Conservation (phyloP, 192 early-diverging fungal genomes). For the Linnemannia elongata region DNA sequence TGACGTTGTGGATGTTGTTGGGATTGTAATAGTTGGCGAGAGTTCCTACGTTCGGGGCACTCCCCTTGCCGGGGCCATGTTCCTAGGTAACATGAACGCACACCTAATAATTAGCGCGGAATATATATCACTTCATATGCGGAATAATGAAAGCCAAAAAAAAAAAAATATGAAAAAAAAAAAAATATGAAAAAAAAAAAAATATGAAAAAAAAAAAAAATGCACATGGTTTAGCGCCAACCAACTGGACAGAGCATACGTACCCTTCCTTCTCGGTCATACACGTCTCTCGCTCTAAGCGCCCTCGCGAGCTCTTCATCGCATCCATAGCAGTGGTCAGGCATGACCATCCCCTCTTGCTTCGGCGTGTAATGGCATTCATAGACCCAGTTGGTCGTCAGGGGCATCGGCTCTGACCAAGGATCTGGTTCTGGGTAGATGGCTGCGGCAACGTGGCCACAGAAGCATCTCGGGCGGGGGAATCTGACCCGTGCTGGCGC, state of each 20-base stretch:
- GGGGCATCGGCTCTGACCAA: neutral
- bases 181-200: no score
- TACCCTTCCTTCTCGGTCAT: neutral
- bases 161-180: no score
- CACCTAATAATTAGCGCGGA: neutral
- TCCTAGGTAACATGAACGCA: neutral
- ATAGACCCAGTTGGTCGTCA: slow-evolving; percentile 23
- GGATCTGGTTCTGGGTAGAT: slow-evolving; percentile 12
- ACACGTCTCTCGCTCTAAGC: neutral
- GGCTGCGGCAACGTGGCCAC: slow-evolving; percentile 18
- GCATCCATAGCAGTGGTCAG: slow-evolving; percentile 21
- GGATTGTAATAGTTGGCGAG: slow-evolving; percentile 12
- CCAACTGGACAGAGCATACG: neutral
- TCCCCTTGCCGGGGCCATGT: neutral
- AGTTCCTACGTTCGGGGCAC: neutral
- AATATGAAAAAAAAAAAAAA: neutral
- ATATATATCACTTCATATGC: neutral
- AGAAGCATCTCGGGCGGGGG: slow-evolving; percentile 27
- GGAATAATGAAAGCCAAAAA: neutral
- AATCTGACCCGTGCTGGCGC: neutral
- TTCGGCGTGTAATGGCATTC: slow-evolving; percentile 25
- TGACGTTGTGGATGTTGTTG: slow-evolving; percentile 8
- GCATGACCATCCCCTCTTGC: slow-evolving; percentile 14
- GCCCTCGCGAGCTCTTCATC: neutral
- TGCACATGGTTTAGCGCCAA: neutral